These are phyloP conservation scores for Aureobasidium sp. DNA, from an alignment of 2,329 filamentous ascomycete species.

Conservation along the genomic window DNA sequence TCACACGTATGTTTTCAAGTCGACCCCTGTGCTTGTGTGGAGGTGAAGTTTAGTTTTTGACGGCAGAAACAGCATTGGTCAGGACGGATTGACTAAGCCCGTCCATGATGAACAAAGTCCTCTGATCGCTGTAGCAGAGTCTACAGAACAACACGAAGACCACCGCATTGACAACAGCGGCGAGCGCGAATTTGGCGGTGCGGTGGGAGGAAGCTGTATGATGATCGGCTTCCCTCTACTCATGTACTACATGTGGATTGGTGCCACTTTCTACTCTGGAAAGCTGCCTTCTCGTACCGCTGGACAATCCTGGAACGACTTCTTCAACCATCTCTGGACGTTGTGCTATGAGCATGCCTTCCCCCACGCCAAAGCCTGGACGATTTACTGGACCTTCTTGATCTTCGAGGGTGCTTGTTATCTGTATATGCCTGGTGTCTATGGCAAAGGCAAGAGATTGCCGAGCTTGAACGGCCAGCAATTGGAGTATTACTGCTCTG, in stretches of 20 bases:
- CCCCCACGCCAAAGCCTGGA: constrained; percentile 70
- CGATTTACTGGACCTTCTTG: constrained; percentile 86
- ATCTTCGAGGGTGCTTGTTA: constrained; percentile 74
- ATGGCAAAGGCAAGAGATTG: constrained; percentile 75
- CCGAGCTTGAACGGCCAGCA: constrained; percentile 71
- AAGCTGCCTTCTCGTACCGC: constrained; percentile 56
- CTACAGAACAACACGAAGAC: not conserved
- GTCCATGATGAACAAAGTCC: not conserved
- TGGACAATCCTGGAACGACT: constrained; percentile 61
- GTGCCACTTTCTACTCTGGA: constrained; percentile 78
- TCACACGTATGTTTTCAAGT: not conserved
- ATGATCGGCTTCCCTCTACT: constrained; percentile 81
- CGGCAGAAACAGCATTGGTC: not conserved
- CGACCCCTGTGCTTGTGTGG: too few relatives aligned
- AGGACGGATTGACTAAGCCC: not conserved
- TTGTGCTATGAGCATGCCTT: constrained; percentile 74
- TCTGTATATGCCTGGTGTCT: constrained; percentile 73
- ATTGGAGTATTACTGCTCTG: constrained; percentile 86
- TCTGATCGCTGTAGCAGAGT: not conserved
- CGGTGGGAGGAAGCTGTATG: constrained; percentile 65
- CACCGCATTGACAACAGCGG: not conserved
- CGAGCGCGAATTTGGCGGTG: constrained; percentile 71
- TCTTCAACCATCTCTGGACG: constrained; percentile 58
- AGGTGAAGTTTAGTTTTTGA: not conserved
- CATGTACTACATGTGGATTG: constrained; percentile 98